phyloP scores from a whole-genome alignment of 2,329 filamentous ascomycete genomes.

The Coleophoma cylindrospora region DNA sequence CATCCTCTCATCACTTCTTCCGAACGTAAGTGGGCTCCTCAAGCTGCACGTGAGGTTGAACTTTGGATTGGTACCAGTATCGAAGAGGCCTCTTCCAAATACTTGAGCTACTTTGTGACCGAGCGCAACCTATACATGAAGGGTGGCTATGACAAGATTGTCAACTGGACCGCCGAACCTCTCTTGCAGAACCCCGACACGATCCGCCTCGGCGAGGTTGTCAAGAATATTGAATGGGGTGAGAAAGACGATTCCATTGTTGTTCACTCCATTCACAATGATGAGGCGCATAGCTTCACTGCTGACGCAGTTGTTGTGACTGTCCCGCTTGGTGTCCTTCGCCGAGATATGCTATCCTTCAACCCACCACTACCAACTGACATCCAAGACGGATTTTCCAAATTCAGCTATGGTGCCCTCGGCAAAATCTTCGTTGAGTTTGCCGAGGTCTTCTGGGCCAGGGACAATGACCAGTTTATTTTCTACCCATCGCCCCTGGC shows the following conservation, averaged over 20 bases:
- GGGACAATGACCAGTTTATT: constrained; percentile 39
- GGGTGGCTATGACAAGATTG: constrained; percentile 37
- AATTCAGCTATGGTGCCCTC: constrained; percentile 34
- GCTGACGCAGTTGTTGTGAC: constrained; percentile 35
- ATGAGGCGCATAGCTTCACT: constrained; percentile 19
- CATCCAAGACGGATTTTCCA: constrained; percentile 29
- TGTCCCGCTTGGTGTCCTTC: constrained; percentile 32
- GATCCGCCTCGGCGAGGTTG: constrained; percentile 31
- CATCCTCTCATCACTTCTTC: constrained; percentile 35
- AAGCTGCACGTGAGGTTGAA: constrained; percentile 36
- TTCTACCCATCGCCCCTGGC: constrained; percentile 33
- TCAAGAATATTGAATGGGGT: constrained; percentile 33
- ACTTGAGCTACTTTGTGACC: constrained; percentile 36
- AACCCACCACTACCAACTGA: constrained; percentile 30
- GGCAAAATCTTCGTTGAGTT: constrained; percentile 39
- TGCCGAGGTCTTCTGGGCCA: constrained; percentile 36
- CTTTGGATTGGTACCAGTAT: constrained; percentile 36
- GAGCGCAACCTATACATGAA: constrained; percentile 40
- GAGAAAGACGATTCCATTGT: constrained; percentile 23
- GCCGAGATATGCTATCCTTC: constrained; percentile 33
- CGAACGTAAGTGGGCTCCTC: constrained; percentile 37
- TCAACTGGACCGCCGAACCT: constrained; percentile 33
- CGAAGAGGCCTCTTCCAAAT: constrained; percentile 34
- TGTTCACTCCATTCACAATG: constrained; percentile 18
- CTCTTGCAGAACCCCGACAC: constrained; percentile 28